Conservation (phyloP, 768 basidiomycete species). For the Phlebiopsis flavidoalba region DNA sequence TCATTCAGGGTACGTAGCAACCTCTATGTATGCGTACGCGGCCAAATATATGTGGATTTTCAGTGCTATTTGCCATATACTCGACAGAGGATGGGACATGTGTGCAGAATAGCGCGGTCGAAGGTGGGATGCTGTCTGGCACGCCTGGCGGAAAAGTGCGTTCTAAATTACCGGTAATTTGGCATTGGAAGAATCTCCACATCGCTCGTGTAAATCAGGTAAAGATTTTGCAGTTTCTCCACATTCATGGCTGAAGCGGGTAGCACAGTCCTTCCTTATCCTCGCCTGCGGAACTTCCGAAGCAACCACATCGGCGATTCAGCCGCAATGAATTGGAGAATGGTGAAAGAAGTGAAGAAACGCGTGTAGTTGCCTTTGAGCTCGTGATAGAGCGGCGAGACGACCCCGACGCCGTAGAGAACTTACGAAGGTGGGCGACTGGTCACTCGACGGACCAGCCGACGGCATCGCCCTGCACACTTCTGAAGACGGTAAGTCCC, state of each 20-base stretch:
- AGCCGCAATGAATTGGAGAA: conserved; percentile 14
- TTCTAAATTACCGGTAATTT: conserved; percentile 18
- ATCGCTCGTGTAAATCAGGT: conserved; percentile 25
- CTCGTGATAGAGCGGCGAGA: conserved; percentile 24
- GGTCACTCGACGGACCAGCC: conserved; percentile 46
- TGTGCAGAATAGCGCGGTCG: conserved; percentile 27
- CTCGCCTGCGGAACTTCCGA: conserved; percentile 43
- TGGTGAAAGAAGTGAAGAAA: conserved; percentile 27
- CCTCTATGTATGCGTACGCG: not conserved
- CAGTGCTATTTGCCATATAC: conserved; percentile 52
- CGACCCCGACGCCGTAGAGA: conserved; percentile 27
- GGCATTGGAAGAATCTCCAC: conserved; percentile 31
- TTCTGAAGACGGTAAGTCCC: conserved; percentile 41
- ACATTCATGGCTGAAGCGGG: conserved; percentile 3
- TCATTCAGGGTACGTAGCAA: conserved; percentile 51
- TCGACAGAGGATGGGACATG: conserved; percentile 47
- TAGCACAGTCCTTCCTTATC: conserved; percentile 28
- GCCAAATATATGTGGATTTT: not conserved
- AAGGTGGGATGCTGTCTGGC: conserved; percentile 21
- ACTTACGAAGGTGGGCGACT: conserved; percentile 48
- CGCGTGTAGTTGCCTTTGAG: conserved; percentile 37
- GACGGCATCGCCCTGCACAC: conserved; percentile 40
- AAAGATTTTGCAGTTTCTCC: not conserved
- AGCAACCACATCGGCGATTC: conserved; percentile 23
- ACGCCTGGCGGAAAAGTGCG: conserved; percentile 30